Base-by-base conservation (phyloP, 1,284 basidiomycete genomes). In the Cryptococcus wingfieldii region DNA sequence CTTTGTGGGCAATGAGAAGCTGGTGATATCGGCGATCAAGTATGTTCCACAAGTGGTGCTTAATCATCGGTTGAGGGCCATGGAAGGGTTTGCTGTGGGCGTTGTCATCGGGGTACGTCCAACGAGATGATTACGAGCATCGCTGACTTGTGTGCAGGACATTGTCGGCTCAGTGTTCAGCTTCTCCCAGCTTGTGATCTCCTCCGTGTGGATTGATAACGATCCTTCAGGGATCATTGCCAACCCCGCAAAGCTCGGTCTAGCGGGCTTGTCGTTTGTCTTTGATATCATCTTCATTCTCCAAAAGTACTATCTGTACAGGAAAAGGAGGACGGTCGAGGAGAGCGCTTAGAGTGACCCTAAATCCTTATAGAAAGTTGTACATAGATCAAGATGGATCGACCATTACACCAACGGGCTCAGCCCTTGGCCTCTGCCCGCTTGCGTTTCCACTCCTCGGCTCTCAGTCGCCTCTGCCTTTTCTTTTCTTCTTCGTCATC, bases 221-320 rank as follows among this genome's bases (percentile, higher is more conserved):
- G 68, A 74, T 50, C 67, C 74, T 3, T 59, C 59, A 10, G 75
- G 70, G 2, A 77, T 77, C 58, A 62, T 68, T 23, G 75, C 72
- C 41, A 77, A 77, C 52, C 76, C 76, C 0, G 69, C 66, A 44
- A 77, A 77, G 62, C 61, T 77, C 8, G 74, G 75, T 4, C 58
- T 77, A 37, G 55, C 71, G 1, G 48, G 60, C 5, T 44, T 77
- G 9, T 69, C 70, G 5, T 38, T 74, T 5, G 27, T 42, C 6
- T 71, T 69, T 49, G 73, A 75, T 56, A 23, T 58, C 7, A 54
- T 70, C 14, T 68, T 75, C 48, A 55, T 75, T 10, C 51, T 60
- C 9, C 73, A 75, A 60, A 67, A 66, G 38, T 70, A 67, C 48
- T 64, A 59, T 48, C 50, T 69, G 34, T 69, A 65, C 52, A 38